Percentiles rank a stretch among this genome's conserved stretches.
These are phyloP conservation scores for Nitzschia sp. DNA, from an alignment of 108 stramenopile genomes.

Conservation along the genomic window DNA sequence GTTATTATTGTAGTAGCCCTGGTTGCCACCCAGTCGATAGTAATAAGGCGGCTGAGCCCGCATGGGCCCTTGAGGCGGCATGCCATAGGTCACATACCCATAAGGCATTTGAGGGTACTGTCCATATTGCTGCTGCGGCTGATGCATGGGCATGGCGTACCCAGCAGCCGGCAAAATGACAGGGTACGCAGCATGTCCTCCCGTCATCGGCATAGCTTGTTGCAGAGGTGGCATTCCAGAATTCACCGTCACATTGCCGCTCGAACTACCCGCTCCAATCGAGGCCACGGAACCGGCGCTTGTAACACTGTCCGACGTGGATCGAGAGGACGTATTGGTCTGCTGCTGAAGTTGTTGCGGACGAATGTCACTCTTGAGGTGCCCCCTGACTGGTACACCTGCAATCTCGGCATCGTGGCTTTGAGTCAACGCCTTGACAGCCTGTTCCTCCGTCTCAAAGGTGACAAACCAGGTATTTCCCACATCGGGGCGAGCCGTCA, in stretches of 20 bases:
- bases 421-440: neutral
- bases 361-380: slow-evolving; percentile 10
- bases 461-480: slow-evolving; percentile 15
- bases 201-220: neutral
- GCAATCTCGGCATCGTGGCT: neutral
- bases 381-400: neutral
- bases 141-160: slow-evolving; percentile 6
- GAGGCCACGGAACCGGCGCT: neutral
- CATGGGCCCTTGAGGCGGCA: neutral
- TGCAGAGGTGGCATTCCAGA: neutral
- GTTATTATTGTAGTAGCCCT: slow-evolving; percentile 1
- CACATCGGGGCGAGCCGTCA: slow-evolving; percentile 2
- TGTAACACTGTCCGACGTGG: neutral
- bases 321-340: neutral
- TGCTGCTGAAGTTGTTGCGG: neutral
- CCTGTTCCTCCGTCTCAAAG: slow-evolving; percentile 8
- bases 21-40: neutral
- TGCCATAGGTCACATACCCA: neutral
- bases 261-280: neutral
- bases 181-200: no score
- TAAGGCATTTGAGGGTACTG: neutral
- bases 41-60: neutral
- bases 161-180: neutral
- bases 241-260: neutral
- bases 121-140: neutral